Evolutionary conservation across 805 yeast species (phyloP), one percentile per base, ranked within the genome.

Genomic region (Isabelozyma rhagii): DNA sequence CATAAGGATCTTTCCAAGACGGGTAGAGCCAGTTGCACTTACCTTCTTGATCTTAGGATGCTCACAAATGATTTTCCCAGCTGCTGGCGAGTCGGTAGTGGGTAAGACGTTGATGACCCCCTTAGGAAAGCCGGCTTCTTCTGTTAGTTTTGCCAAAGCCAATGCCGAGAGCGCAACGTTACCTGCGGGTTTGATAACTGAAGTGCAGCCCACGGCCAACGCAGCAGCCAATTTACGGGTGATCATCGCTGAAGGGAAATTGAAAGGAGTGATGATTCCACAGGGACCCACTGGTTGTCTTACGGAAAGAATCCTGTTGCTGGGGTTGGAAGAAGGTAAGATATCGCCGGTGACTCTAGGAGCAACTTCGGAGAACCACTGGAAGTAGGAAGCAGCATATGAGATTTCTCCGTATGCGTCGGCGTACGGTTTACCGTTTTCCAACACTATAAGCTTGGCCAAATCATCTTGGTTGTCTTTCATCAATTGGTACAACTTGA

Each of bases 331-430:
- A 2, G 89, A 79, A n/a, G 79, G 78, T 48, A 87, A 81, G 14
- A 77, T 69, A 54, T 83, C 85, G n/a, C 93, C 94, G 47, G 81
- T 71, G 27, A 80, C 66, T 57, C 90, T 77, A 39, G 90, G 87
- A 7, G 93, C 93, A 56, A 83, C 88, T 64, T 87, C 94, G 31
- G 96, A 77, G 62, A 83, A 92, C 97, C 97, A 92, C 62, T 89
- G 91, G 64, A 89, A 87, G 67, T 87, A 91, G 6, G 88, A 80
- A 1, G 89, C 85, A 8, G 87, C 84, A 56, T 84, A 83, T 45
- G 60, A 64, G 28, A 87, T 76, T 63, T 87, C 94, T 5, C 91
- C 92, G 45, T 69, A 62, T n/a, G 93, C 84, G 62, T 87, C 94
- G 0, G 81, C 77, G 11, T 76, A 66, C 1, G 92, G 80, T 66